These are phyloP conservation scores for Capsella rubella DNA, from an alignment of 441 rosid genomes.

Conservation along the genomic window DNA sequence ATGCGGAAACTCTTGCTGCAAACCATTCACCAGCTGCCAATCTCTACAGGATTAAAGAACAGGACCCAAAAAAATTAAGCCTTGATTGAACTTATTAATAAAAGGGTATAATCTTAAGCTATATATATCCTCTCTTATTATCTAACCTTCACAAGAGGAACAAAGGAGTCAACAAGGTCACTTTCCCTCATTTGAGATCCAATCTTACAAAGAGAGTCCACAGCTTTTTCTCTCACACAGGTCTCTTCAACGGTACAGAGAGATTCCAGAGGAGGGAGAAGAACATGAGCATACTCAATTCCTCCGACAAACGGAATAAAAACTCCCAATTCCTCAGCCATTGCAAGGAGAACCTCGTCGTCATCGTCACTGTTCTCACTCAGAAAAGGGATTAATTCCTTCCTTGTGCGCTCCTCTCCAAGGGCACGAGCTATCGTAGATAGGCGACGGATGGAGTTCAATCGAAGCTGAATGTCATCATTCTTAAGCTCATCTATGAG, in stretches of 20 bases:
- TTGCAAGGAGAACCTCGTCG: slow-evolving; percentile 96
- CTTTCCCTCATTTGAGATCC: slow-evolving; percentile 91
- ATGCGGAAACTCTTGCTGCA: slow-evolving; percentile 93
- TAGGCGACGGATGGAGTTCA: slow-evolving; percentile 84
- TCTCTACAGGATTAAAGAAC: slow-evolving; percentile 55
- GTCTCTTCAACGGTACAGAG: slow-evolving; percentile 92
- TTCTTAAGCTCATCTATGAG: slow-evolving; percentile 94
- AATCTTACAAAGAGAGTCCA: slow-evolving; percentile 82
- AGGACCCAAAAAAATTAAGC: not conserved
- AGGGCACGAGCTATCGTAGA: slow-evolving; percentile 95
- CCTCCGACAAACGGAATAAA: slow-evolving; percentile 97
- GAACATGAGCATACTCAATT: slow-evolving; percentile 75
- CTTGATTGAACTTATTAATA: not conserved
- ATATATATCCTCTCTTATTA: not conserved
- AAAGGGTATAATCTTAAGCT: not conserved
- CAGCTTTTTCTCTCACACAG: slow-evolving; percentile 89
- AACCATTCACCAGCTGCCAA: slow-evolving; percentile 96
- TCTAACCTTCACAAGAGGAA: slow-evolving; percentile 85
- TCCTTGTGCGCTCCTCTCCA: slow-evolving; percentile 92
- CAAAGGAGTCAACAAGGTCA: slow-evolving; percentile 75
- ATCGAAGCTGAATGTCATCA: slow-evolving; percentile 90
- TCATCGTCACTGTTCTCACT: slow-evolving; percentile 96
- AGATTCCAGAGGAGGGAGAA: slow-evolving; percentile 85
- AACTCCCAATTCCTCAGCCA: slow-evolving; percentile 93
- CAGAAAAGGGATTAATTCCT: slow-evolving; percentile 88